Evolutionary conservation across 176 grass and related monocot species (phyloP), one percentile per base, ranked within the genome.

Genomic region (Paspalum vaginatum): DNA sequence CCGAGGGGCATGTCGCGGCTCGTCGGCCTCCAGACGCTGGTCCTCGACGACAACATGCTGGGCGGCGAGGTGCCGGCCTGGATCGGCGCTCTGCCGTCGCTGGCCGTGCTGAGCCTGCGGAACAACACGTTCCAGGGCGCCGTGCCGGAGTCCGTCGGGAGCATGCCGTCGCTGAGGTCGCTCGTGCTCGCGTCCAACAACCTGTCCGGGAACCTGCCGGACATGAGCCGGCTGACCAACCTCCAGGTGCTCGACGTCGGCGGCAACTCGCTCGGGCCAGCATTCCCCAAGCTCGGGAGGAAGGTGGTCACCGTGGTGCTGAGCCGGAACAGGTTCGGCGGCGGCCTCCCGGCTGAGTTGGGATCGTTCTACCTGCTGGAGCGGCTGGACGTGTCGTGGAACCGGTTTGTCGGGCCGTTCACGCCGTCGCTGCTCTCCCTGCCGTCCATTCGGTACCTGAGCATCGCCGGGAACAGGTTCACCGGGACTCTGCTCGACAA

Each of bases 1-100:
- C 92, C 96, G 11, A 53, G 60, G 0, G 89, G 90, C 15, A 68
- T 99, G 75, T 79, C 92, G 21, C 77, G 61, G 62, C 81, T 99
- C 18, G 72, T 14, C 51, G 83, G 77, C 60, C 87, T 99, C 42
- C 92, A 99, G 85, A 99, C 90, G 0, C 54, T 99, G 43, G 93
- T 99, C 71, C 90, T 99, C 56, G 92, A 99, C 56, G 78, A 86
- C 79, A 99, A 99, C 82, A 46, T 95, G 50, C 85, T 99, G n/a
- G 69, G 82, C 48, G 92, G 96, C 51, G 74, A 81, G 46, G 52
- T 99, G 15, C 86, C 88, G 0, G 59, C 41, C 39, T 93, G 88
- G 86, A 38, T 95, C n/a, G 79, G 69, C 5, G 18, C 75, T 1
- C 78, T 95, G 77, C 84, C 93, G 65, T 75, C 63, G 39, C 68